Conservation (phyloP, 73 alveolate genomes). For the Tetrahymena borealis region DNA sequence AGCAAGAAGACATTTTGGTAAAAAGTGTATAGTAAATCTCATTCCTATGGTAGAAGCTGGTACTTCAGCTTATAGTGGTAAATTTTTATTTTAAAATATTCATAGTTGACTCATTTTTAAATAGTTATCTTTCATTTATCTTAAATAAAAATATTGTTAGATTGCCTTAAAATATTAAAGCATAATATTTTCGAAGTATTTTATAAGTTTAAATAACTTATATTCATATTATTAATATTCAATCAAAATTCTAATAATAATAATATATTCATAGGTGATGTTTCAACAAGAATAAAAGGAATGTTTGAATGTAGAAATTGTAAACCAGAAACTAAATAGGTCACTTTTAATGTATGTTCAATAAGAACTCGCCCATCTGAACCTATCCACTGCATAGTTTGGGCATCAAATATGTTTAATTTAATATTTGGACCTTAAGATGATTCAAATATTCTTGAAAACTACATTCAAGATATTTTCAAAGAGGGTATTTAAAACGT, state of each 20-base stretch:
- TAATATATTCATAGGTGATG: slow-evolving; percentile 10
- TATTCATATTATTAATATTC: too few relatives aligned
- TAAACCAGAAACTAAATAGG: slow-evolving; percentile 36
- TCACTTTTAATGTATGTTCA: slow-evolving; percentile 86
- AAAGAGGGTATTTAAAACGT: slow-evolving; percentile 7
- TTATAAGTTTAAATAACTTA: too few relatives aligned
- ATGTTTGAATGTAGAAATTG: slow-evolving; percentile 25
- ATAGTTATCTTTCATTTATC: too few relatives aligned
- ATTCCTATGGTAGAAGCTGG: slow-evolving; percentile 90
- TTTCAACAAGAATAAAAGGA: background rate
- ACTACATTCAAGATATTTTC: slow-evolving; percentile 50
- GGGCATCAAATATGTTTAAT: slow-evolving; percentile 82
- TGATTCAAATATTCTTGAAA: slow-evolving; percentile 31
- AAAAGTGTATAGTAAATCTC: slow-evolving; percentile 66
- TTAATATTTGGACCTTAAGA: slow-evolving; percentile 69
- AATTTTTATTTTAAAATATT: background rate
- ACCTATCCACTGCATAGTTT: slow-evolving; percentile 89
- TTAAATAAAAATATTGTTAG: too few relatives aligned
- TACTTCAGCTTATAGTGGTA: slow-evolving; percentile 82
- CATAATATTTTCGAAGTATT: background rate
- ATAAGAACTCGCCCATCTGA: slow-evolving; percentile 91
- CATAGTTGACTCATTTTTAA: too few relatives aligned
- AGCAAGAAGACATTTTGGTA: slow-evolving; percentile 91
- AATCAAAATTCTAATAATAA: too few relatives aligned
- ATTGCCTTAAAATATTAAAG: background rate